Evolutionary conservation across 768 basidiomycete species (phyloP).

Genomic region (Serendipita sp.): DNA sequence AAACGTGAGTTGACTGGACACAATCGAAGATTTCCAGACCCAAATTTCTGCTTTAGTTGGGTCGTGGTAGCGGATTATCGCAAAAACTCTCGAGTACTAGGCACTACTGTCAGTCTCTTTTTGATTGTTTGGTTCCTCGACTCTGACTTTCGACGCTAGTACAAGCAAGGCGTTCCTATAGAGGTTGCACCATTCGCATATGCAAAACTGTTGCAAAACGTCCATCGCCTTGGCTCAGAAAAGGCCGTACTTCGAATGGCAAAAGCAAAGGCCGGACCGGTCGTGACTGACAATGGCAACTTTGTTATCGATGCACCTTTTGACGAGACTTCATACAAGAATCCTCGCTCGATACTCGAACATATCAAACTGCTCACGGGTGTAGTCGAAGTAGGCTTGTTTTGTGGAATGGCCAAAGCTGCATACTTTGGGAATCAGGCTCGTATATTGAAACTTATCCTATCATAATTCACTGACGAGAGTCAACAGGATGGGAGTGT

Average conservation of each 20-base stretch:
- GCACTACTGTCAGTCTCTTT: conserved; percentile 51
- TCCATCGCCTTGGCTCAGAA: conserved; percentile 39
- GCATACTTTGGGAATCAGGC: conserved; percentile 95
- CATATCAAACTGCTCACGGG: conserved; percentile 91
- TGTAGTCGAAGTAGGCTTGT: conserved; percentile 97
- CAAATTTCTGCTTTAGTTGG: conserved; percentile 34
- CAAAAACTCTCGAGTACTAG: conserved; percentile 73
- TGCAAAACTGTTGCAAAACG: conserved; percentile 62
- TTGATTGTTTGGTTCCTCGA: not conserved
- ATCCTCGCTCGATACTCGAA: conserved; percentile 55
- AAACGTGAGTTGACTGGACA: conserved; percentile 35
- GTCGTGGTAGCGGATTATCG: conserved; percentile 89
- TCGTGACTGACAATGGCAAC: conserved; percentile 94
- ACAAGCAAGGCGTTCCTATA: conserved; percentile 76
- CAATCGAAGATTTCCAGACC: not conserved
- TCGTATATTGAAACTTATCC: conserved; percentile 11
- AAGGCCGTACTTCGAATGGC: conserved; percentile 84
- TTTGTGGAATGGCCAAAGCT: conserved; percentile 80
- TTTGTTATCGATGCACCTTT: conserved; percentile 97
- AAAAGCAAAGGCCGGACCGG: conserved; percentile 74
- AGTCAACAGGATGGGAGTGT: conserved; percentile 2
- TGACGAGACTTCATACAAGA: conserved; percentile 43
- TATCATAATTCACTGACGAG: not conserved
- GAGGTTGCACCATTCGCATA: conserved; percentile 97
- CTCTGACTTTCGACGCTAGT: conserved; percentile 32